Evolutionary conservation across 345 rosid species (phyloP), one percentile per base, ranked within the genome.

Genomic region (Murraya paniculata): DNA sequence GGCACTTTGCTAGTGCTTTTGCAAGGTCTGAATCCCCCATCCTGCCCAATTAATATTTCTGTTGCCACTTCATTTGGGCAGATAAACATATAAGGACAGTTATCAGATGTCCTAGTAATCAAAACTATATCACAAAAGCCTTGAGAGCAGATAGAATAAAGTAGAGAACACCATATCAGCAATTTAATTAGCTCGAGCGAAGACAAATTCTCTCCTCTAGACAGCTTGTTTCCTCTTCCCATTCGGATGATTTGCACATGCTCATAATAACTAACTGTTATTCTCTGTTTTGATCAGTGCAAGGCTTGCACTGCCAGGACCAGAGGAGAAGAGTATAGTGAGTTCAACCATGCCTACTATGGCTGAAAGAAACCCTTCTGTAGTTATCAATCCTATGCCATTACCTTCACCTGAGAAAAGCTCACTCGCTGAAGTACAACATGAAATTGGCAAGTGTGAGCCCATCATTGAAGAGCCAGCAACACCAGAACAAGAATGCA

Each of bases 1-100:
- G 97, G 80, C 99, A 95, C 80, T 95, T 93, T 84, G 97, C 99
- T 27, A 95, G 99, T 86, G 99, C 99, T 68, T 95, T 91, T 86
- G 91, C 99, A 83, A 95, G 99, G 99, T 93, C 75, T 79, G 90
- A 78, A 58, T 64, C 77, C 61, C 60, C 24, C 75, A 62, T 64
- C 59, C 25, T 48, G 24, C 56, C 35, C 28, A n/a, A 9, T 68
- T 67, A 38, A 56, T 68, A 9, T 39, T 73, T 73, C 27, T 57
- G 5, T 64, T 53, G 73, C 67, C 41, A 50, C 19, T 53, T 22
- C 1, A 31, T 50, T 25, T 60, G 10, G 30, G 57, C 48, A 79
- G 77, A 28, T 55, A 75, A 75, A 60, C 9, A 74, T 16, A 75
- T 56, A 55, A 74, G 60, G 13, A 36, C 31, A 13, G 28, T 33